A percentile compares a stretch with the other conserved stretches of the same genome.
These are phyloP conservation scores for Colletotrichum orbiculare DNA, from an alignment of 2,329 filamentous ascomycete species.

Conservation along the genomic window DNA sequence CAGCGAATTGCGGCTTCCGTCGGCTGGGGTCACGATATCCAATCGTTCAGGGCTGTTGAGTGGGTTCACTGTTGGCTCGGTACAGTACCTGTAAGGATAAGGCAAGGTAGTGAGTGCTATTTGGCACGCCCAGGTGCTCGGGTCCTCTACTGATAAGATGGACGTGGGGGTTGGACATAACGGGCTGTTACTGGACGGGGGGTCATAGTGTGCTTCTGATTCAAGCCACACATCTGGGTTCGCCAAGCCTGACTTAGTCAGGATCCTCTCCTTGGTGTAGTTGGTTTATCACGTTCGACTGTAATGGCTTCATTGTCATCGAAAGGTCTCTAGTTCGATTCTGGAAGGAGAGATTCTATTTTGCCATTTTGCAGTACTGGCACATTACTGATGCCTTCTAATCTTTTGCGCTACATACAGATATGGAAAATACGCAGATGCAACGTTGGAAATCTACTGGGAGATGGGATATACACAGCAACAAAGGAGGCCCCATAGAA, in stretches of 20 bases:
- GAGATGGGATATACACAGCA: too few species aligned
- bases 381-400: background rate
- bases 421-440: too few species aligned
- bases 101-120: too few species aligned
- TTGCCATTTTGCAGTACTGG: background rate
- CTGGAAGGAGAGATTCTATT: slow-evolving; percentile 10
- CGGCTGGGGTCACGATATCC: slow-evolving; percentile 10
- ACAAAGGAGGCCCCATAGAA: too few species aligned
- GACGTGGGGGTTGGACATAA: background rate
- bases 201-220: too few species aligned
- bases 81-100: background rate
- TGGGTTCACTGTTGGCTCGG: slow-evolving; percentile 3
- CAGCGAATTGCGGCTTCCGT: slow-evolving; percentile 27
- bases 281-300: slow-evolving; percentile 37
- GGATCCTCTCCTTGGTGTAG: slow-evolving; percentile 32
- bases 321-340: slow-evolving; percentile 34
- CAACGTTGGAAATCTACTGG: too few species aligned
- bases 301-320: slow-evolving; percentile 33
- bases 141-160: too few species aligned
- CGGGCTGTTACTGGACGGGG: background rate
- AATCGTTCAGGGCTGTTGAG: background rate
- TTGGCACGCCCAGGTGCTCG: too few species aligned
- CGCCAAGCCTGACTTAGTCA: slow-evolving; percentile 25
- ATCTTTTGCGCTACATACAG: too few species aligned
- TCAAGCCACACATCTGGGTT: background rate